Conservation (phyloP, 768 basidiomycete genomes). For the Pholiota molesta region DNA sequence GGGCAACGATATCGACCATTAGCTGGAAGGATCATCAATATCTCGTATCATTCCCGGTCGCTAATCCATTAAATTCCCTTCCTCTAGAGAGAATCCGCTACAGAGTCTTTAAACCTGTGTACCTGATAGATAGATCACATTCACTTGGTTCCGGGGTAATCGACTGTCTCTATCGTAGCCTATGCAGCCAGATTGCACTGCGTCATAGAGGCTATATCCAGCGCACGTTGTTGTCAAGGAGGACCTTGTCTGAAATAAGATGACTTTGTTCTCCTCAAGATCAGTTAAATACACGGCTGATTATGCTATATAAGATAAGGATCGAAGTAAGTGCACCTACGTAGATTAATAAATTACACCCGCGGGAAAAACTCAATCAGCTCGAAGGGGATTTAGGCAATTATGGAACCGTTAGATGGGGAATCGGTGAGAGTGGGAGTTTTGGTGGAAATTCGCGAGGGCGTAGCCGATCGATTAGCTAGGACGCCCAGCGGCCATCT, state of each 20-base stretch:
- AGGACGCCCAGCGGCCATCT: not conserved
- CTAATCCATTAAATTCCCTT: too few relatives aligned
- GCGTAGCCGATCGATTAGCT: not conserved
- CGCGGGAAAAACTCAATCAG: slow-evolving; percentile 11
- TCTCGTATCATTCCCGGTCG: too few relatives aligned
- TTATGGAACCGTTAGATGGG: slow-evolving; percentile 23
- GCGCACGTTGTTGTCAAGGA: slow-evolving; percentile 9
- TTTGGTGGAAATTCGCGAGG: not conserved
- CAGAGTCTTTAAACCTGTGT: not conserved
- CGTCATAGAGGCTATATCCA: slow-evolving; percentile 2
- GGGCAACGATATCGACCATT: not conserved
- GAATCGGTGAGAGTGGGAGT: slow-evolving; percentile 28
- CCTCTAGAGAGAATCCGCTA: not conserved
- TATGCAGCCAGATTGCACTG: not conserved
- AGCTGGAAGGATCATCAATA: not conserved
- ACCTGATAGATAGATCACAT: not conserved
- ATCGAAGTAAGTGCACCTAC: slow-evolving; percentile 2
- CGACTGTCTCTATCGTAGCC: not conserved
- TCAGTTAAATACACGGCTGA: not conserved
- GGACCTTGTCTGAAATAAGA: slow-evolving; percentile 1
- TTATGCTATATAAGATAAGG: slow-evolving; percentile 4
- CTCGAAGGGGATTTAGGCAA: slow-evolving; percentile 16
- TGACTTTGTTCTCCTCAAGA: slow-evolving; percentile 11
- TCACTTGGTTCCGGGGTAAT: not conserved
- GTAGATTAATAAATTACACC: slow-evolving; percentile 11